Evolutionary conservation across 2,329 filamentous ascomycete genomes (phyloP), one percentile per base, ranked within the genome.

Genomic region (Coniochaeta sp.): DNA sequence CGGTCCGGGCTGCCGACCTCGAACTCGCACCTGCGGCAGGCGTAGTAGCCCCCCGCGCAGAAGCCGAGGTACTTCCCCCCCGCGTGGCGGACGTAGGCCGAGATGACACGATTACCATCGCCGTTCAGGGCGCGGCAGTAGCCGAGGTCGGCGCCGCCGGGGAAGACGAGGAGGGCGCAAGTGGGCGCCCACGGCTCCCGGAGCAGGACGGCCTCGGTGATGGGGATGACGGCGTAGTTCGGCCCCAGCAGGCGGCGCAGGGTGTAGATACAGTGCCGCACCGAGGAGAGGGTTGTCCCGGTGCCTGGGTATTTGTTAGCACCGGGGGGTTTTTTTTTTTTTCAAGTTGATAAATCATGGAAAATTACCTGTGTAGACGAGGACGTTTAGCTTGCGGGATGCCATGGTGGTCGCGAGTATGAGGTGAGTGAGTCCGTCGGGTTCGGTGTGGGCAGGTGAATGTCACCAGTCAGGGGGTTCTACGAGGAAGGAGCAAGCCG

Each of bases 21-120:
- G 64, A 98, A 99, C 72, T 99, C 95, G 70, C 93, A 97, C 63
- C 81, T 82, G 42, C 81, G 79, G 65, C 82, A 87, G 24, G 89
- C 95, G 68, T 96, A 99, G 75, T 99, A 99, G 12, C 89, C 95
- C 5, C 95, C 95, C 2, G 95, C 95, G 71, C 95, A 99, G 67
- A 99, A 88, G 0, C 95, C 95, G 1, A 99, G 81, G 70, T 95
- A 99, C 0, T 84, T 80, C 17, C 95, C 95, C 30, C 95, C 95
- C 32, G 85, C 82, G 24, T 56, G 10, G 61, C 91, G 89, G 57
- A 99, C 91, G 69, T 89, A 99, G 65, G 93, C 88, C 59, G 82
- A 79, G 72, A 99, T 97, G 65, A 85, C 83, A 38, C 89, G 83
- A 73, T 98, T 99, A 1, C 93, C 95, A 58, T 86, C 81, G 38